Evolutionary conservation across 2,329 filamentous ascomycete genomes (phyloP).

Genomic region (Aureobasidium pullulans): DNA sequence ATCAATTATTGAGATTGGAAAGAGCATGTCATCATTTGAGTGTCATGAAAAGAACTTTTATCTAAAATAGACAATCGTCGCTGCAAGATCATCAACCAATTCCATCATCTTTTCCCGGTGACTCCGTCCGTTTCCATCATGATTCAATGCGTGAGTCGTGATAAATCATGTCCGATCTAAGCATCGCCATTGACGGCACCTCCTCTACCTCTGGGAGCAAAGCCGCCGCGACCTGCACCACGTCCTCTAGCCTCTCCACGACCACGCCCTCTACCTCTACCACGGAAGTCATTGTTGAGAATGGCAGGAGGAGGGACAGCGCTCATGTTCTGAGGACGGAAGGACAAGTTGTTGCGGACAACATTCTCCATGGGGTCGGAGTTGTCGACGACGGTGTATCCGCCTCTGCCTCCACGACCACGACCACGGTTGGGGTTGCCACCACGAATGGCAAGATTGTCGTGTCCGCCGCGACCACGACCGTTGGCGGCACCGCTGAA

Average conservation of each 20-base stretch:
- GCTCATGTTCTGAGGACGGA: conserved; percentile 47
- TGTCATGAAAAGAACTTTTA: no score
- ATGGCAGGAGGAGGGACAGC: conserved; percentile 52
- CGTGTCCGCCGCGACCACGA: conserved; percentile 31
- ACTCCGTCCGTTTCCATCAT: background rate
- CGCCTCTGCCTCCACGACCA: conserved; percentile 28
- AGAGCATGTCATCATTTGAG: no score
- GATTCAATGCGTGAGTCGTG: background rate
- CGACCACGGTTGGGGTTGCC: conserved; percentile 24
- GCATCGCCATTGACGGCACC: background rate
- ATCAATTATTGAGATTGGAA: no score
- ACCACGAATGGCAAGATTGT: conserved; percentile 33
- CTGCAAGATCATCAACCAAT: background rate
- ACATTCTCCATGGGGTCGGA: conserved; percentile 47
- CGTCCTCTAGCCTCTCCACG: conserved; percentile 18
- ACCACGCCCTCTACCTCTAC: conserved; percentile 22
- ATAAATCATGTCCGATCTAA: background rate
- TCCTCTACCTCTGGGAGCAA: conserved; percentile 16
- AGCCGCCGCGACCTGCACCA: conserved; percentile 14
- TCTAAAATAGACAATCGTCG: no score
- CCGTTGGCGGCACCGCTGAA: conserved; percentile 52
- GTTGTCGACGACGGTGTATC: conserved; percentile 42
- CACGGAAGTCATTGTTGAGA: conserved; percentile 39
- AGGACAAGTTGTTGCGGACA: conserved; percentile 48
- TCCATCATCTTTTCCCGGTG: background rate